These are phyloP conservation scores for Trypanosoma platydactyli DNA, from an alignment of 208 protist genomes.

Conservation along the genomic window DNA sequence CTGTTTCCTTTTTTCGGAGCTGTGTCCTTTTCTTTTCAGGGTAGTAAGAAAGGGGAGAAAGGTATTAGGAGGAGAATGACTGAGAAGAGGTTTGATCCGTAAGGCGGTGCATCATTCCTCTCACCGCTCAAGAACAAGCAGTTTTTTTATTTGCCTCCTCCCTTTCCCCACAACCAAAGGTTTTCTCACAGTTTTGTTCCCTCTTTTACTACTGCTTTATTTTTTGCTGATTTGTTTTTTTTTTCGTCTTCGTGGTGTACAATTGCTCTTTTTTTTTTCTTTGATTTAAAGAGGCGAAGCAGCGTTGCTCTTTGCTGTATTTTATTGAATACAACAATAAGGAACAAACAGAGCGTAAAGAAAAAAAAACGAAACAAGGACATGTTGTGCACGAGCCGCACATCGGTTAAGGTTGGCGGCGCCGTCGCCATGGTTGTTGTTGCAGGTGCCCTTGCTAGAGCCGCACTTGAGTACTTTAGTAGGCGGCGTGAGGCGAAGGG, in stretches of 20 bases:
- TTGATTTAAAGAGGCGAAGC: not conserved
- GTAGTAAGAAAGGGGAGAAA: no score
- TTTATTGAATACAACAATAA: not conserved
- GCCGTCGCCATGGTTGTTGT: not conserved
- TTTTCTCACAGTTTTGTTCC: not conserved
- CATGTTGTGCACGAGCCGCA: not conserved
- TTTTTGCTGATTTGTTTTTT: constrained; percentile 9
- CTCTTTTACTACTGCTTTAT: constrained; percentile 13
- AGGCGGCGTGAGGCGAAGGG: not conserved
- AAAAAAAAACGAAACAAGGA: constrained; percentile 30
- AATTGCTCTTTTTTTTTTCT: constrained; percentile 7
- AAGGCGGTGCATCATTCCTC: no score
- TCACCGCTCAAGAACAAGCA: not conserved
- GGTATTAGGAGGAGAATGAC: no score
- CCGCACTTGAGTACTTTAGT: not conserved
- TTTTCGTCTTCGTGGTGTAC: not conserved
- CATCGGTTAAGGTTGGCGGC: not conserved
- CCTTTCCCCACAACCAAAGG: constrained; percentile 4
- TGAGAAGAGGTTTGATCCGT: no score
- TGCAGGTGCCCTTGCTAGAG: not conserved
- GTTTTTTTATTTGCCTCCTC: constrained; percentile 6
- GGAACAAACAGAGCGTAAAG: not conserved
- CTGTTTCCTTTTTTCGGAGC: no score
- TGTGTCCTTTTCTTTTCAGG: no score
- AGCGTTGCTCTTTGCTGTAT: constrained; percentile 13